phyloP scores from a whole-genome alignment of 352 stramenopile genomes.

The Pythium diclinum region DNA sequence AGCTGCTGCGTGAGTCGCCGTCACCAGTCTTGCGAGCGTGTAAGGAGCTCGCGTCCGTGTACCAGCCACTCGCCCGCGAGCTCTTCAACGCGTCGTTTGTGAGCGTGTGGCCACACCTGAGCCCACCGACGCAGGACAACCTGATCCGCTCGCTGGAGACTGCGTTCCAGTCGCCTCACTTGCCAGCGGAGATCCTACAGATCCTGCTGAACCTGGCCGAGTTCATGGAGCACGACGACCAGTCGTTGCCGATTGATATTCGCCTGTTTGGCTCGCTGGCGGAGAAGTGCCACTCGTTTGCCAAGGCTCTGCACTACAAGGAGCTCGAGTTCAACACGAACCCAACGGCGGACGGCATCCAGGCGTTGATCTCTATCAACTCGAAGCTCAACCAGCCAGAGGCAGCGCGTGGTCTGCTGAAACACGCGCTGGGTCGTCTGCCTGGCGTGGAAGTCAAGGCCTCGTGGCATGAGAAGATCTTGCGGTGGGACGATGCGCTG shows the following conservation, averaged over 20 bases:
- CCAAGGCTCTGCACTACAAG: slow-evolving; percentile 98
- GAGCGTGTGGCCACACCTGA: slow-evolving; percentile 97
- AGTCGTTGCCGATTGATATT: slow-evolving; percentile 97
- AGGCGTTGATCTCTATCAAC: slow-evolving; percentile 99
- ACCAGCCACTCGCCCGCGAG: slow-evolving; percentile 96
- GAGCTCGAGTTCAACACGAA: slow-evolving; percentile 97
- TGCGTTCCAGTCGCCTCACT: slow-evolving; percentile 90
- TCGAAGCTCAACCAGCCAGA: slow-evolving; percentile 96
- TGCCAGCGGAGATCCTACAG: slow-evolving; percentile 98
- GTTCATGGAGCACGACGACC: slow-evolving; percentile 99
- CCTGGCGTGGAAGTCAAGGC: slow-evolving; percentile 90
- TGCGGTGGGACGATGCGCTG: slow-evolving; percentile 97
- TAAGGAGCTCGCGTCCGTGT: slow-evolving; percentile 96
- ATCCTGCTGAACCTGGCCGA: slow-evolving; percentile 98
- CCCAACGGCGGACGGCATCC: slow-evolving; percentile 91
- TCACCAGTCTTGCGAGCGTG: slow-evolving; percentile 94
- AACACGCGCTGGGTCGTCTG: slow-evolving; percentile 84
- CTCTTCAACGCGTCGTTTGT: slow-evolving; percentile 99
- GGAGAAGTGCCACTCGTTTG: slow-evolving; percentile 98
- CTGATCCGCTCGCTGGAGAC: slow-evolving; percentile 94
- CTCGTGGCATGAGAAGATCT: slow-evolving; percentile 98
- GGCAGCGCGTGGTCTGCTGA: slow-evolving; percentile 98
- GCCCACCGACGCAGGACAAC: slow-evolving; percentile 85
- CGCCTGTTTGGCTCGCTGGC: slow-evolving; percentile 94
- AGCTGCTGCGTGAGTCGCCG: slow-evolving; percentile 97